Conservation (phyloP, 2,329 filamentous ascomycete species). For the Ophiostoma sp. region DNA sequence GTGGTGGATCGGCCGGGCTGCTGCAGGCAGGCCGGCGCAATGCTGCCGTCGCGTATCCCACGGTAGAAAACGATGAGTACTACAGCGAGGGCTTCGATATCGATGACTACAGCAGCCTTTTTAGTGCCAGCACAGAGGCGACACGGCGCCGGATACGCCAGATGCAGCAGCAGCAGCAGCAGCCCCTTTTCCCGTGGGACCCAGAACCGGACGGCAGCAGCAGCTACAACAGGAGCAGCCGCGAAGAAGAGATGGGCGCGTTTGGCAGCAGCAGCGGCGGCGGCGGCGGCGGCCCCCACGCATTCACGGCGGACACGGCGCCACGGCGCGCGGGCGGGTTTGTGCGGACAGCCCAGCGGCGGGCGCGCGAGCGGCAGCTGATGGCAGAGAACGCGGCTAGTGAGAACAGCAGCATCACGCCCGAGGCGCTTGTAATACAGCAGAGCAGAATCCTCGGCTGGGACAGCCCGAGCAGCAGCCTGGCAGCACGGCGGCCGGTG, state of each 20-base stretch:
- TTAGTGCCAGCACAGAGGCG: not conserved
- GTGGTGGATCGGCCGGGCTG: not conserved
- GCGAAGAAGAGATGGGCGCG: not conserved
- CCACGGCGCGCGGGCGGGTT: not conserved
- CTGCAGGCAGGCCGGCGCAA: conserved; percentile 17
- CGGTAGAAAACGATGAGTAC: not conserved
- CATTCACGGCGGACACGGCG: not conserved
- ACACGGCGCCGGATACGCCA: conserved; percentile 3
- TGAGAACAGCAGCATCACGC: not conserved
- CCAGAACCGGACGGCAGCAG: not conserved
- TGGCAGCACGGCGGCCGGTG: conserved; percentile 7
- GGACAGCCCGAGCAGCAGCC: conserved; percentile 26
- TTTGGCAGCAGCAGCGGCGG: not conserved
- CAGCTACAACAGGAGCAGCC: not conserved
- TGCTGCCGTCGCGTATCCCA: not conserved
- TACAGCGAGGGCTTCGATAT: not conserved
- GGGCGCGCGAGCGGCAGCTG: conserved; percentile 7
- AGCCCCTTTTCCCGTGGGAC: conserved; percentile 20
- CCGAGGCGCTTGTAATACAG: conserved; percentile 33
- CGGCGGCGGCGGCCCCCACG: not conserved
- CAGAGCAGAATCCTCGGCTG: conserved; percentile 34
- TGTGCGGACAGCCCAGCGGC: not conserved
- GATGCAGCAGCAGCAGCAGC: conserved; percentile 25
- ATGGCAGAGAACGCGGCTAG: not conserved
- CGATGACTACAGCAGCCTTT: conserved; percentile 14